Conservation (phyloP, 1,284 basidiomycete species). For the Naganishia sp. region DNA sequence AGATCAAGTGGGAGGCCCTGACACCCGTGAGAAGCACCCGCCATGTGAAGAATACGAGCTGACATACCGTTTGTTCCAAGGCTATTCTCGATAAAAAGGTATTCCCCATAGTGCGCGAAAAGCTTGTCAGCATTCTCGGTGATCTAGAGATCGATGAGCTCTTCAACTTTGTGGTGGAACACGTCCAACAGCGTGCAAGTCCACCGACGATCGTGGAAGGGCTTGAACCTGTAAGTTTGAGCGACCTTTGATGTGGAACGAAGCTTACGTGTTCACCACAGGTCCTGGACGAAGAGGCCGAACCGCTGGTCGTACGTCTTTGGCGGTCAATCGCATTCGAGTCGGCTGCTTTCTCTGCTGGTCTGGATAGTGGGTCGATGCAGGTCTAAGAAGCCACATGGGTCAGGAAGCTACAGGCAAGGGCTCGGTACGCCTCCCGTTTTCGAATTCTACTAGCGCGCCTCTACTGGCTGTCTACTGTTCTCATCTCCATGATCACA, state of each 20-base stretch:
- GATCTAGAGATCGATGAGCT: conserved; percentile 74
- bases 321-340: conserved; percentile 90
- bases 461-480: background rate
- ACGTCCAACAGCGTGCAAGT: conserved; percentile 78
- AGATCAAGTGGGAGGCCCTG: conserved; percentile 82
- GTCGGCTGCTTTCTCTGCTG: conserved; percentile 39
- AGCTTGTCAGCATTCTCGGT: conserved; percentile 80
- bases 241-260: conserved; percentile 10
- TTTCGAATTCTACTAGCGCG: conserved; percentile 20
- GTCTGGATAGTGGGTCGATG: conserved; percentile 28
- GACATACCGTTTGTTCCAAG: conserved; percentile 52
- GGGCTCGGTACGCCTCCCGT: conserved; percentile 25
- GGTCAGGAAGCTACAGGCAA: background rate
- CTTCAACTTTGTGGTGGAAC: conserved; percentile 84
- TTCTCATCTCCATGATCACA: conserved; percentile 17
- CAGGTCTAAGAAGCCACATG: background rate
- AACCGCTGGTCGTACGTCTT: conserved; percentile 68
- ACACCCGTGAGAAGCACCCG: conserved; percentile 65
- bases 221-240: conserved; percentile 73
- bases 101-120: conserved; percentile 71
- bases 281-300: conserved; percentile 86
- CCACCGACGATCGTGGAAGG: conserved; percentile 80
- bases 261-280: conserved; percentile 47
- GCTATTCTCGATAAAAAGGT: conserved; percentile 75
- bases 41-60: conserved; percentile 39